Base-by-base conservation (phyloP, 2,329 filamentous ascomycete species). In the Aspergillus brunneoviolaceus region DNA sequence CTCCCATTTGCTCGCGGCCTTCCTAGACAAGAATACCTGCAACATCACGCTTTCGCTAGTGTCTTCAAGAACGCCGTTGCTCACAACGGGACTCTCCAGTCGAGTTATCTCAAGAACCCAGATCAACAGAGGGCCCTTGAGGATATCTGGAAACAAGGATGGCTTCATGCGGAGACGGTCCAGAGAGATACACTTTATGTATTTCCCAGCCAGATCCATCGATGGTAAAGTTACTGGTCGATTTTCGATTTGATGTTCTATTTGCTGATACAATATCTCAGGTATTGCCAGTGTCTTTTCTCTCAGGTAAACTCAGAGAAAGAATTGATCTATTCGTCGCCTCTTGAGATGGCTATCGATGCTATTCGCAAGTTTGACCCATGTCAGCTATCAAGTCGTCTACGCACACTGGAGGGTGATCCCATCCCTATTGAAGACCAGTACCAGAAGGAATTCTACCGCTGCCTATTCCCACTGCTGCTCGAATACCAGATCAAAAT, bases 401-500 rank as follows among this genome's bases (percentile, higher is more conserved):
- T 48, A 55, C 55, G 51, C n/a, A 56, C 58, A 14, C 51, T 63
- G 16, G 51, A 29, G 6, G 27, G 27, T 29, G 27, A 29, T 29
- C 9, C 7, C 27, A 9, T 29, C 7, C 27, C 27, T 9, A 9
- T 29, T 9, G 27, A 62, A 57, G 59, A 63, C 51, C 59, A 63
- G 31, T 65, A 63, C 49, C 47, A 55, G 25, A 63, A 63, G 25
- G 61, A 65, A 35, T 58, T 65, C 49, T 65, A 65, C 23, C 60
- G 61, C 51, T 65, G 60, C 27, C 27, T 29, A 2, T 29, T 9
- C 2, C 27, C 27, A 29, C 27, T 29, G 27, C 27, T 29, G 27
- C 27, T 29, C 27, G 27, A 29, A 9, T 29, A 10, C 7, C 27
- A 29, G 27, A 29, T 29, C 27, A 29, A 29, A 29, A 29, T 65